Conservation (phyloP, 2,329 filamentous ascomycete genomes). For the Chrysoporthe deuterocubensis region DNA sequence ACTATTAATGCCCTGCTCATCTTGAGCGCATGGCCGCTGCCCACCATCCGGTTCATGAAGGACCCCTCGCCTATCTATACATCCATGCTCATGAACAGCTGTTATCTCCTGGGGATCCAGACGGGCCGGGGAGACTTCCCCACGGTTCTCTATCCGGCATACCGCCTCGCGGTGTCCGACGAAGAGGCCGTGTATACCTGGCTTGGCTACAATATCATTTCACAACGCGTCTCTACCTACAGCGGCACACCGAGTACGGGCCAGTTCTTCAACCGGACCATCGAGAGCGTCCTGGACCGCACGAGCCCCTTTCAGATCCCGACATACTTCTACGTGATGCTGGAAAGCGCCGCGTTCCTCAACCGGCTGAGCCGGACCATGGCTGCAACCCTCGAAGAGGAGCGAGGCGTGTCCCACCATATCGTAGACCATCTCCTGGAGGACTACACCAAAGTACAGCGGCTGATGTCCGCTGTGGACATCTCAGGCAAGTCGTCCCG, state of each 20-base stretch:
- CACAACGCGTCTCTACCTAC: slow-evolving; percentile 48
- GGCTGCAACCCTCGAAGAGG: slow-evolving; percentile 50
- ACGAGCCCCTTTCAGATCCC: slow-evolving; percentile 46
- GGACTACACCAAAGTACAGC: slow-evolving; percentile 54
- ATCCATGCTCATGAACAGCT: slow-evolving; percentile 51
- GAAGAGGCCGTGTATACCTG: slow-evolving; percentile 58
- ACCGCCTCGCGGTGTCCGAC: slow-evolving; percentile 49
- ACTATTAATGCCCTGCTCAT: slow-evolving; percentile 57
- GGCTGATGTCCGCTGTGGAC: slow-evolving; percentile 46
- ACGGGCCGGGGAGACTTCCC: slow-evolving; percentile 56
- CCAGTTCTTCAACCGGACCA: slow-evolving; percentile 52
- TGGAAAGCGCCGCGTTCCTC: slow-evolving; percentile 56
- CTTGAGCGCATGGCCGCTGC: slow-evolving; percentile 56
- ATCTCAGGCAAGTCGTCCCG: slow-evolving; percentile 47
- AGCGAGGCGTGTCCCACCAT: slow-evolving; percentile 50
- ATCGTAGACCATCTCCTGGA: slow-evolving; percentile 55
- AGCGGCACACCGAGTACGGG: slow-evolving; percentile 52
- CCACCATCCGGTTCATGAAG: slow-evolving; percentile 54
- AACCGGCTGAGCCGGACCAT: slow-evolving; percentile 55
- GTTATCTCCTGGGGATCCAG: slow-evolving; percentile 54
- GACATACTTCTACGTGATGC: slow-evolving; percentile 48
- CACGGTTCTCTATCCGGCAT: slow-evolving; percentile 51
- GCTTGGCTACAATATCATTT: slow-evolving; percentile 56
- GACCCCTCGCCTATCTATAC: slow-evolving; percentile 55
- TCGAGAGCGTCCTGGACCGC: slow-evolving; percentile 49